Percentiles rank a stretch among this genome's conserved stretches.
These are phyloP conservation scores for Globisporangium alternatum DNA, from an alignment of 352 stramenopile species.

Conservation along the genomic window DNA sequence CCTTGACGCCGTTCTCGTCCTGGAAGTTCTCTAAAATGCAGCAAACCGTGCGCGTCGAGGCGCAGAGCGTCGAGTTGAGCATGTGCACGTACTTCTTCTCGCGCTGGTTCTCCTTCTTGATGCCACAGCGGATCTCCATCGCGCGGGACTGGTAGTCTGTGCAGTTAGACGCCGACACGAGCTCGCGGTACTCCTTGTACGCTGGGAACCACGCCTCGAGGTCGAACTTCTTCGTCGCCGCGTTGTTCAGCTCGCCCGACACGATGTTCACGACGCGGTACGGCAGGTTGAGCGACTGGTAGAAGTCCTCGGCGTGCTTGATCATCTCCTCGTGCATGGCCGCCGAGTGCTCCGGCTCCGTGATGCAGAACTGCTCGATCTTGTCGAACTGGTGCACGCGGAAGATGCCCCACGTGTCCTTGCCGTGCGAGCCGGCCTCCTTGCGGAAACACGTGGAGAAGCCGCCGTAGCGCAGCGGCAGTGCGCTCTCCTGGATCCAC, in stretches of 20 bases:
- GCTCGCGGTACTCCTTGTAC: slow-evolving; percentile 97
- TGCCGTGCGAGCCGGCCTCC: slow-evolving; percentile 97
- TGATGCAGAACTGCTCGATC: slow-evolving; percentile 99
- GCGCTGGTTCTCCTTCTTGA: slow-evolving; percentile 93
- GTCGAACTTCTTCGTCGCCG: slow-evolving; percentile 99
- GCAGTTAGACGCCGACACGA: slow-evolving; percentile 99
- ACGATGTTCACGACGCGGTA: slow-evolving; percentile 99
- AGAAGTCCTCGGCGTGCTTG: slow-evolving; percentile 95
- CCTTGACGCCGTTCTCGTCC: slow-evolving; percentile 95
- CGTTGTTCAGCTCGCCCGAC: slow-evolving; percentile 97
- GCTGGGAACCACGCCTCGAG: slow-evolving; percentile 99
- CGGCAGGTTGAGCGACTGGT: slow-evolving; percentile 96
- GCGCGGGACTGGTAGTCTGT: slow-evolving; percentile 97
- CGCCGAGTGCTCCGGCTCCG: slow-evolving; percentile 90
- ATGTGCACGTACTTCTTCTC: slow-evolving; percentile 99
- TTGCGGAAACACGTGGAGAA: slow-evolving; percentile 99
- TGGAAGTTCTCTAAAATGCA: slow-evolving; percentile 99
- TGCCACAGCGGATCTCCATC: slow-evolving; percentile 96
- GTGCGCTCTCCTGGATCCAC: slow-evolving; percentile 82
- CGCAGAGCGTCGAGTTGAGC: slow-evolving; percentile 99
- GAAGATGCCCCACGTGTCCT: slow-evolving; percentile 99
- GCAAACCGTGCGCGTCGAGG: slow-evolving; percentile 98
- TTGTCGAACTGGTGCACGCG: slow-evolving; percentile 99
- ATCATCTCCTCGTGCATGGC: slow-evolving; percentile 94
- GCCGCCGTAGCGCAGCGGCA: slow-evolving; percentile 89